phyloP scores from a whole-genome alignment of 2,329 filamentous ascomycete genomes.

The Endothia cerciana region DNA sequence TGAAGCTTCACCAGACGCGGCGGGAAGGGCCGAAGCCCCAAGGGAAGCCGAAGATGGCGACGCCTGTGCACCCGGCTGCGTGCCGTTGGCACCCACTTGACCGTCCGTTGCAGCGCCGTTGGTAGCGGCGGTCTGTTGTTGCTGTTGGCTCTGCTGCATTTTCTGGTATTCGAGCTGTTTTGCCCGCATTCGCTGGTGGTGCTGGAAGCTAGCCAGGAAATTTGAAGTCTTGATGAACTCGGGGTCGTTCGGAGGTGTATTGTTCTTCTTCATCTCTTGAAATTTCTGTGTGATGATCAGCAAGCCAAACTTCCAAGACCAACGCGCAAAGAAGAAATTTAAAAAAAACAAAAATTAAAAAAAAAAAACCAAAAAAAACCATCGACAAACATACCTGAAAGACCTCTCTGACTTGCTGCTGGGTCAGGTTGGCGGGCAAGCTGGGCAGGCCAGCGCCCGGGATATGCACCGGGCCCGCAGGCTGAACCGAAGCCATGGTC shows the following conservation, averaged over 20 bases:
- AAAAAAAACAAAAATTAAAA: too few species aligned
- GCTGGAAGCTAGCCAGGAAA: slow-evolving; percentile 69
- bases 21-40: slow-evolving; percentile 45
- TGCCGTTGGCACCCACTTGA: slow-evolving; percentile 44
- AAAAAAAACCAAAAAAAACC: too few species aligned
- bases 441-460: slow-evolving; percentile 52
- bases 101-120: slow-evolving; percentile 49
- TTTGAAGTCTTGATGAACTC: slow-evolving; percentile 84
- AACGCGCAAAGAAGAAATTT: neutral
- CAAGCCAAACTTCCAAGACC: neutral
- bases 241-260: slow-evolving; percentile 80
- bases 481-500: slow-evolving; percentile 81
- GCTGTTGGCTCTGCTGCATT: slow-evolving; percentile 42
- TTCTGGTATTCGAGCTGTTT: slow-evolving; percentile 30
- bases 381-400: slow-evolving; percentile 57
- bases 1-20: slow-evolving; percentile 39
- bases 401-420: slow-evolving; percentile 77
- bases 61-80: slow-evolving; percentile 40
- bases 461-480: slow-evolving; percentile 69
- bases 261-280: slow-evolving; percentile 83
- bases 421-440: slow-evolving; percentile 70
- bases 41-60: slow-evolving; percentile 43
- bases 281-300: slow-evolving; percentile 69
- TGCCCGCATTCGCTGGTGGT: slow-evolving; percentile 38
- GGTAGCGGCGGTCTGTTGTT: slow-evolving; percentile 57